Evolutionary conservation across 768 basidiomycete genomes (phyloP).

Genomic region (Xerocomellus amylosporus): DNA sequence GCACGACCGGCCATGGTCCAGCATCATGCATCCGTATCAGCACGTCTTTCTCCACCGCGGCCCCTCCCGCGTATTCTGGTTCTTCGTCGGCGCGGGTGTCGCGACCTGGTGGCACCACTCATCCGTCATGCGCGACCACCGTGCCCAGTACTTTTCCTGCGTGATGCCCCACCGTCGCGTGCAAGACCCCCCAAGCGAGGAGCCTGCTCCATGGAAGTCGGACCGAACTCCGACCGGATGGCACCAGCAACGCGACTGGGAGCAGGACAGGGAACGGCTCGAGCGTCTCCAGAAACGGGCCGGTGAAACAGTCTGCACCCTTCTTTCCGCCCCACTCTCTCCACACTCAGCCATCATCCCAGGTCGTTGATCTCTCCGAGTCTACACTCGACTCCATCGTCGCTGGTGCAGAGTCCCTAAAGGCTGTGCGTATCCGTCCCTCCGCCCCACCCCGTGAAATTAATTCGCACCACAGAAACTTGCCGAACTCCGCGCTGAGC

Average conservation of each 20-base stretch:
- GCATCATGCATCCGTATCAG: slow-evolving; percentile 23
- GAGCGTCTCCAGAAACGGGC: slow-evolving; percentile 47
- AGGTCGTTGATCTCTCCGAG: slow-evolving; percentile 65
- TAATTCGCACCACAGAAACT: slow-evolving; percentile 31
- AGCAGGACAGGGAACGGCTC: slow-evolving; percentile 47
- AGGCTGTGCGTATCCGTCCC: slow-evolving; percentile 44
- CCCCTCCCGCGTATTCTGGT: slow-evolving; percentile 68
- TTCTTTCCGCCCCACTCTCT: background rate
- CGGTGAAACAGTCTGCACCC: slow-evolving; percentile 44
- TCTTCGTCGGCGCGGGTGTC: slow-evolving; percentile 53
- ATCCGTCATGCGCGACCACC: slow-evolving; percentile 43
- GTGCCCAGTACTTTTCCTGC: slow-evolving; percentile 31
- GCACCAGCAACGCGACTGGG: slow-evolving; percentile 37
- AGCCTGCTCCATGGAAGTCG: slow-evolving; percentile 3
- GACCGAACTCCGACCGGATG: slow-evolving; percentile 18
- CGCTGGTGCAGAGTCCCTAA: slow-evolving; percentile 54
- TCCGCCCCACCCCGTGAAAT: background rate
- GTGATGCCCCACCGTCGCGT: slow-evolving; percentile 25
- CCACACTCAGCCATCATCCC: background rate
- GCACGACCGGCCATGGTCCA: background rate
- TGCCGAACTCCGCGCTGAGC: slow-evolving; percentile 25
- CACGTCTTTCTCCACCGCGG: slow-evolving; percentile 31
- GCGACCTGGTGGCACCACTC: slow-evolving; percentile 39
- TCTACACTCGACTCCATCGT: slow-evolving; percentile 62
- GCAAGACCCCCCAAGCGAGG: slow-evolving; percentile 4